Evolutionary conservation across 2,329 filamentous ascomycete genomes (phyloP).

Genomic region (Diplocarpon rosae): DNA sequence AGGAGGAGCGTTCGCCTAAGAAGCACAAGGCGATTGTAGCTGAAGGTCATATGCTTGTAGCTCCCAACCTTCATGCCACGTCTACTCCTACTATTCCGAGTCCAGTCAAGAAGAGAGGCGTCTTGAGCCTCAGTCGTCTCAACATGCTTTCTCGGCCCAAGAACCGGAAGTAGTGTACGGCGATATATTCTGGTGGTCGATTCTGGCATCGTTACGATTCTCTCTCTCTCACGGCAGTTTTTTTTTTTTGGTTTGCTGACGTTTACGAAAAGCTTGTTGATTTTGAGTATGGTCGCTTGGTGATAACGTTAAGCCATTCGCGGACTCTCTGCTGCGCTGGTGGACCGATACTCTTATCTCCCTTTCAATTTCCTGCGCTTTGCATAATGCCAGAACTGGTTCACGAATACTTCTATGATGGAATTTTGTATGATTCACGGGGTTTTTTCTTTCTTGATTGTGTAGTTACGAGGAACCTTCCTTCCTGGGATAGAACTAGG

Average conservation of each 20-base stretch:
- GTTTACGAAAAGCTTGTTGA: slow-evolving; percentile 4
- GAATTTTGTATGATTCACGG: slow-evolving; percentile 1
- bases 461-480: slow-evolving; percentile 4
- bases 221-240: neutral
- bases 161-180: slow-evolving; percentile 34
- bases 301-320: slow-evolving; percentile 2
- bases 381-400: slow-evolving; percentile 6
- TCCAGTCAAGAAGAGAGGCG: slow-evolving; percentile 40
- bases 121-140: slow-evolving; percentile 46
- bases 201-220: too few relatives aligned
- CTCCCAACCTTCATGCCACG: slow-evolving; percentile 22
- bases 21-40: slow-evolving; percentile 36
- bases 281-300: neutral
- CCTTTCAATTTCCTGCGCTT: neutral
- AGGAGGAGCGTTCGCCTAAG: slow-evolving; percentile 43
- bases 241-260: slow-evolving; percentile 1
- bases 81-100: slow-evolving; percentile 29
- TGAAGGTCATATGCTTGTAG: slow-evolving; percentile 23
- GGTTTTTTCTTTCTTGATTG: neutral
- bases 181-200: too few relatives aligned
- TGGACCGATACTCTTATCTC: slow-evolving; percentile 2
- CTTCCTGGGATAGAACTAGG: slow-evolving; percentile 1
- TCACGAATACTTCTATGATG: slow-evolving; percentile 5
- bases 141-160: slow-evolving; percentile 53
- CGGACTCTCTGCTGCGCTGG: slow-evolving; percentile 9